Base-by-base conservation (phyloP, 495 filamentous ascomycete genomes). In the Usnea hakonensis region DNA sequence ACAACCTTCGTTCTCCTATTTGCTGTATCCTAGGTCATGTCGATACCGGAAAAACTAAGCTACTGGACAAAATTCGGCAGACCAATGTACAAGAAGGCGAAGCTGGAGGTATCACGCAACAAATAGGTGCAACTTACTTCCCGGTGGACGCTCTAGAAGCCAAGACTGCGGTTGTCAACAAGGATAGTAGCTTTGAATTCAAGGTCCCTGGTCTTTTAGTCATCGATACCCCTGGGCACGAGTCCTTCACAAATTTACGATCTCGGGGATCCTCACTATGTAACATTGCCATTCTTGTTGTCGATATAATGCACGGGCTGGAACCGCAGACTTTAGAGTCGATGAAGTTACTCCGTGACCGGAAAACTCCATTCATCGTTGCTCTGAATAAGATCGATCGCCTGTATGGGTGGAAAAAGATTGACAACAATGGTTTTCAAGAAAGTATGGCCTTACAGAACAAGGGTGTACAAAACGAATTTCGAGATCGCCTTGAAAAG, bases 11-110 rank as follows among this genome's bases (percentile, higher is more conserved):
- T 38, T 97, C 93, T 56, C 94, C 94, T 40, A 99, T 99, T 74
- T 99, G 95, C 79, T 97, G 93, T 87, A 97, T 99, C 82, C 83
- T 99, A 55, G 95, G 95, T 64, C 95, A 99, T 82, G 95, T 99
- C 81, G 95, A 99, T 85, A 99, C 95, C 43, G 95, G 95, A 70
- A 99, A 99, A 81, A 99, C 95, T 23, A 99, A 99, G 78, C 78
- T 99, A 61, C 81, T 99, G 58, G 95, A 99, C 80, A 97, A 97
- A 79, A 93, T 99, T 71, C 89, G 95, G 64, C 92, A 96, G 76
- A 99, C 95, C 56, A 97, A 97, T 71, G 95, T 99, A 32, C 95
- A 99, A 73, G 95, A 97, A 76, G 95, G 95, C 63, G 95, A 99
- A 86, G 95, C 95, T 43, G 95, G 95, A 78, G 95, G 95, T 87